Evolutionary conservation across 352 stramenopile genomes (phyloP), one percentile per base, ranked within the genome.

Genomic region (Bremia lactucae): DNA sequence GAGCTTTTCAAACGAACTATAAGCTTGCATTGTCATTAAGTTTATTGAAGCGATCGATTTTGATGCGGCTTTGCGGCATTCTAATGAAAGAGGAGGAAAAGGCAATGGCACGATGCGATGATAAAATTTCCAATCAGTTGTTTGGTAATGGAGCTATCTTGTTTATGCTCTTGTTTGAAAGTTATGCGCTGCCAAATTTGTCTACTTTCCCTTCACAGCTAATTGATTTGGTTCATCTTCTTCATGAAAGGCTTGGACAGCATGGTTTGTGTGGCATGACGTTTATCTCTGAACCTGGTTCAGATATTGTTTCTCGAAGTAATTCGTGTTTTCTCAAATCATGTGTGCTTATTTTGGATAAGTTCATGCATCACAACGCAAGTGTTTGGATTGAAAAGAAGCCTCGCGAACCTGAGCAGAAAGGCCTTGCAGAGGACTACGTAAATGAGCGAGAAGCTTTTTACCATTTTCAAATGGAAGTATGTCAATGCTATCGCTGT

Each of bases 71-170:
- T 18, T 83, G 69, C 37, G 70, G 64, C 11, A 50, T 37, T 13
- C 42, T 87, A 37, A 71, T 87, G 48, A 87, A 87, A 40, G 69
- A 87, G 33, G 74, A 85, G 53, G 72, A 85, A 42, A 61, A 72
- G 4, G 60, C 38, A n/a, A 34, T 71, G 2, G 45, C 53, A 9
- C 62, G 52, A n/a, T 67, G 52, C 15, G 68, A 76, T 35, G 56
- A 62, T 18, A 80, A 70, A 36, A 66, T 43, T 0, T 46, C 72
- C 6, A 59, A 50, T 14, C 62, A 67, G 21, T 54, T 84, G 2
- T 70, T 82, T 44, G 64, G 66, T 0, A 68, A 69, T 31, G 61
- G 68, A 20, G 58, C 68, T 1, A 67, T 83, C 3, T 42, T 81
- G 24, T 83, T 83, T 29, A 11, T 81, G 4, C 42, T 65, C 1